Conservation (phyloP, 805 yeast genomes). For the Hanseniaspora clermontiae region DNA sequence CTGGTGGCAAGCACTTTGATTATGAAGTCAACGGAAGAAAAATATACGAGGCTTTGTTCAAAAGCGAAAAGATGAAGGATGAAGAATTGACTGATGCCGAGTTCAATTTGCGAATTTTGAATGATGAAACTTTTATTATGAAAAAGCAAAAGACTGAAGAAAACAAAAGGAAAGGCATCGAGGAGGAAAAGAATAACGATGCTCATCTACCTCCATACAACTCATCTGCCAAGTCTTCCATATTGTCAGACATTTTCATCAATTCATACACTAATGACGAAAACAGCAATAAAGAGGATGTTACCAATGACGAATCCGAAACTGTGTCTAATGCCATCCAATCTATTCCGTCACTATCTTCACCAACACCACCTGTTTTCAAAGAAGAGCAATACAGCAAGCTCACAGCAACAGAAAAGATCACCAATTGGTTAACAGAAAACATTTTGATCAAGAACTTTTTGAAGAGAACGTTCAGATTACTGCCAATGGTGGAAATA, state of each 20-base stretch:
- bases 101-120: slow-evolving; percentile 3
- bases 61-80: slow-evolving; percentile 12
- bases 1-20: slow-evolving; percentile 11
- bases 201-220: background rate
- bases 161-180: background rate
- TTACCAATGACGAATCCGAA: background rate
- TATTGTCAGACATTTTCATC: background rate
- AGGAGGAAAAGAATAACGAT: background rate
- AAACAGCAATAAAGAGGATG: background rate
- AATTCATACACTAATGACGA: background rate
- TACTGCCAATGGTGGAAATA: background rate
- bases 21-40: slow-evolving; percentile 10
- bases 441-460: background rate
- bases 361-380: background rate
- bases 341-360: background rate
- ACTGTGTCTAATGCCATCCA: background rate
- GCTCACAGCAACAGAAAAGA: background rate
- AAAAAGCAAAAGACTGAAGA: background rate
- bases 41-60: slow-evolving; percentile 9
- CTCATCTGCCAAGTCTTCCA: background rate
- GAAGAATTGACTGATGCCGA: slow-evolving; percentile 9
- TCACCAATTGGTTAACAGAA: background rate
- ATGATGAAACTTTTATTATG: background rate
- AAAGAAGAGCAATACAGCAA: background rate
- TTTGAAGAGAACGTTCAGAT: background rate